phyloP scores from a whole-genome alignment of 139 green algal species.

The Monoraphidium neglectum region DNA sequence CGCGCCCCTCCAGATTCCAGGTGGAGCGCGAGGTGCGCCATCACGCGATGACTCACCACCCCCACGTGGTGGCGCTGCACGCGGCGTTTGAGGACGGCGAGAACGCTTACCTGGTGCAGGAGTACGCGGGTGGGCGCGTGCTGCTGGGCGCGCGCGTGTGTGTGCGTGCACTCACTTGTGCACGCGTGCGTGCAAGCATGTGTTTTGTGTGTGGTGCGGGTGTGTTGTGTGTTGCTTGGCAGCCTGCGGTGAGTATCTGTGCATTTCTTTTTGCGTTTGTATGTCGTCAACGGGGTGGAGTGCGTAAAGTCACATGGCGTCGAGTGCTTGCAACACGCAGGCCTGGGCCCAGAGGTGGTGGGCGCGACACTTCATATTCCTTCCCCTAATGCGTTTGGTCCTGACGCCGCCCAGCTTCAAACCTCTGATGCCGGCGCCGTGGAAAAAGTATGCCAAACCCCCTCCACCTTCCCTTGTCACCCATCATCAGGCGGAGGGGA shows the following conservation, averaged over 20 bases:
- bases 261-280: background rate
- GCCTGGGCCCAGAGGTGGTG: no score
- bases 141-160: background rate
- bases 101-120: slow-evolving; percentile 82
- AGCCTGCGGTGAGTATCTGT: background rate
- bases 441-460: no score
- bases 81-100: slow-evolving; percentile 82
- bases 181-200: background rate
- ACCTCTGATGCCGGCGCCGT: no score
- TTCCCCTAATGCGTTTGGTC: no score
- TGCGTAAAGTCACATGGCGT: no score
- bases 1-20: slow-evolving; percentile 39
- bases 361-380: no score
- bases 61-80: slow-evolving; percentile 66
- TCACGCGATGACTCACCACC: slow-evolving; percentile 52
- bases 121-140: slow-evolving; percentile 43
- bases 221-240: background rate
- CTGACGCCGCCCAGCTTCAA: no score
- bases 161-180: background rate
- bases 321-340: no score
- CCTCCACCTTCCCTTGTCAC: slow-evolving; percentile 10
- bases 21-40: slow-evolving; percentile 61
- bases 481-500: slow-evolving; percentile 69
- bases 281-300: background rate
- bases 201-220: background rate